phyloP scores from a whole-genome alignment of 2,329 filamentous ascomycete species.

The Corinectria fuckeliana region DNA sequence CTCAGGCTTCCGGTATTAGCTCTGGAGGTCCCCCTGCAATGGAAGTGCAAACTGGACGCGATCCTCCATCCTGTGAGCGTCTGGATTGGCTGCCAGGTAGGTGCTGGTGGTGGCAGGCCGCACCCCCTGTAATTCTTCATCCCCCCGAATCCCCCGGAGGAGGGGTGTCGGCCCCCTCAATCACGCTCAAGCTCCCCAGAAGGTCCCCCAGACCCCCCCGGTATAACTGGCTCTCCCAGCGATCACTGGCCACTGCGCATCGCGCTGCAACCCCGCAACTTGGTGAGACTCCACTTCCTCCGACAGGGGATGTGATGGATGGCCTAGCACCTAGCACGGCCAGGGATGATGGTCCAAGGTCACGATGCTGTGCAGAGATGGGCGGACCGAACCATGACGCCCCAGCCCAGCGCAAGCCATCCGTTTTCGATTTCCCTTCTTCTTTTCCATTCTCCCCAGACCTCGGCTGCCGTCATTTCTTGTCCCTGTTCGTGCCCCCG shows the following conservation, averaged over 20 bases:
- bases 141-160: neutral
- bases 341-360: conserved; percentile 35
- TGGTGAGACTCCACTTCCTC: conserved; percentile 25
- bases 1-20: conserved; percentile 10
- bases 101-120: no score
- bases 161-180: neutral
- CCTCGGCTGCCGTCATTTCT: conserved; percentile 3
- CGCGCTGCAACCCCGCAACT: conserved; percentile 37
- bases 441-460: conserved; percentile 25
- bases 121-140: conserved; percentile 6
- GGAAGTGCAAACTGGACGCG: no score
- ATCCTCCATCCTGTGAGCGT: neutral
- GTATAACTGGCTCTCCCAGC: conserved; percentile 3
- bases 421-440: conserved; percentile 30
- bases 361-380: conserved; percentile 39
- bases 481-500: neutral
- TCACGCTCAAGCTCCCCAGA: conserved; percentile 14
- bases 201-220: conserved; percentile 16
- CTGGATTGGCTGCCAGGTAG: neutral
- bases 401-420: conserved; percentile 31
- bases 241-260: conserved; percentile 17
- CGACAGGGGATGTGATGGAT: conserved; percentile 28
- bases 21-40: conserved; percentile 1
- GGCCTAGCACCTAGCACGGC: conserved; percentile 12
- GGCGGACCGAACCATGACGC: conserved; percentile 41